A percentile compares a stretch with the other conserved stretches of the same genome.
phyloP scores from a whole-genome alignment of 108 stramenopile genomes.

The Nitzschia sp. region DNA sequence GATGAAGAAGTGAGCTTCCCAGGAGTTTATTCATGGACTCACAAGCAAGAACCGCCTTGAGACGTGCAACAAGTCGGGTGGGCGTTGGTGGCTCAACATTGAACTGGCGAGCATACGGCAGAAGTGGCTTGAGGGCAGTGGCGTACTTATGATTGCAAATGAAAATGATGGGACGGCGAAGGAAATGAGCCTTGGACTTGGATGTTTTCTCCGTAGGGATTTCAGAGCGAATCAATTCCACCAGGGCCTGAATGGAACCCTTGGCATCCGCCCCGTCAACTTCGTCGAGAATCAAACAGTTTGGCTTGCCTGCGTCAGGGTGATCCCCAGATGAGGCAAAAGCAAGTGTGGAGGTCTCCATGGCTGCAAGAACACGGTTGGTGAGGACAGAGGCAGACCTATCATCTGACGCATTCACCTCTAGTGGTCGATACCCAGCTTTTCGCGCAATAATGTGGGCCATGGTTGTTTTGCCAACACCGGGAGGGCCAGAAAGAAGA shows the following conservation, averaged over 20 bases:
- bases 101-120: conserved; percentile 84
- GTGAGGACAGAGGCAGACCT: conserved; percentile 80
- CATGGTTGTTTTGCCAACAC: conserved; percentile 96
- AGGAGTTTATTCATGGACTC: conserved; percentile 61
- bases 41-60: conserved; percentile 68
- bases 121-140: conserved; percentile 87
- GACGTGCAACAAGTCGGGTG: conserved; percentile 72
- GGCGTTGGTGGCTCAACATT: conserved; percentile 71
- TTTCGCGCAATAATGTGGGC: conserved; percentile 90
- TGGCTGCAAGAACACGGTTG: conserved; percentile 78
- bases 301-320: conserved; percentile 57
- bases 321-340: conserved; percentile 28
- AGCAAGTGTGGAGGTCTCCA: conserved; percentile 78
- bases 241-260: conserved; percentile 73
- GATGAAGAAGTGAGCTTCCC: conserved; percentile 55
- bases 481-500: conserved; percentile 88
- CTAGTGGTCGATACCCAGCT: conserved; percentile 90
- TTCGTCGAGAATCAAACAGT: conserved; percentile 94
- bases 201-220: conserved; percentile 40
- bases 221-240: conserved; percentile 85
- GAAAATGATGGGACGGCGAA: conserved; percentile 92
- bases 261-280: conserved; percentile 95
- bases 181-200: conserved; percentile 47
- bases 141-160: conserved; percentile 98
- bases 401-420: conserved; percentile 97